Evolutionary conservation across 129 eudicot genomes (phyloP), one percentile per base, ranked within the genome.

Genomic region (Pseudognaphalium luteoalbum): DNA sequence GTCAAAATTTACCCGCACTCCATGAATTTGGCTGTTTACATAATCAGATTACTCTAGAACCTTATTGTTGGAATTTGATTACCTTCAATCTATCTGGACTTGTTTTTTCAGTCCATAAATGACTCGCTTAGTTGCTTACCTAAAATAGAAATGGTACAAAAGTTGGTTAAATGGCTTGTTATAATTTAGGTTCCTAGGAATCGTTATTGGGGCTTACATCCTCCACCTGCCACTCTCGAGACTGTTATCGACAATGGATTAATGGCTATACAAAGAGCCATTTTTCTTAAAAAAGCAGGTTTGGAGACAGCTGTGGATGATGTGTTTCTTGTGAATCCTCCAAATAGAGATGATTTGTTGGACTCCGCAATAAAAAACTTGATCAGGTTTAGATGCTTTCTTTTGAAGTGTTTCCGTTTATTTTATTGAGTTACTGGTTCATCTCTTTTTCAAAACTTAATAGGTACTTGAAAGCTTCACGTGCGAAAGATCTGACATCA

Each of bases 141-240:
- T 5, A 57, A 56, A 19, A 57, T n/a, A 5, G 11, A 19, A 57
- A 19, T 57, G 12, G 28, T 33, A 63, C 68, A 15, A 30, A 63
- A 15, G 19, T 35, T 39, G 19, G 78, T 29, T 17, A 41, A 11
- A 52, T 25, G 28, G 1, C 28, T 25, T 25, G 16, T 70, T 79
- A 54, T 17, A 61, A 71, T 63, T 56, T 83, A 95, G 99, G 99
- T 89, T 44, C 97, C 97, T 51, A 87, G 97, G 76, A 91, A 91
- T 51, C 87, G 97, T 35, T 95, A 95, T 74, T 91, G 99, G 99
- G 97, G 97, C 58, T 83, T 95, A 85, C 99, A 91, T 75, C 99
- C 99, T 73, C 99, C 99, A 30, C 99, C 99, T 35, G 68, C 86
- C 71, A 88, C 84, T 66, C 83, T 95, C 21, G 99, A 95, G 84